These are phyloP conservation scores for Aciculoconidium aculeatum DNA, from an alignment of 805 yeast species.

Conservation along the genomic window DNA sequence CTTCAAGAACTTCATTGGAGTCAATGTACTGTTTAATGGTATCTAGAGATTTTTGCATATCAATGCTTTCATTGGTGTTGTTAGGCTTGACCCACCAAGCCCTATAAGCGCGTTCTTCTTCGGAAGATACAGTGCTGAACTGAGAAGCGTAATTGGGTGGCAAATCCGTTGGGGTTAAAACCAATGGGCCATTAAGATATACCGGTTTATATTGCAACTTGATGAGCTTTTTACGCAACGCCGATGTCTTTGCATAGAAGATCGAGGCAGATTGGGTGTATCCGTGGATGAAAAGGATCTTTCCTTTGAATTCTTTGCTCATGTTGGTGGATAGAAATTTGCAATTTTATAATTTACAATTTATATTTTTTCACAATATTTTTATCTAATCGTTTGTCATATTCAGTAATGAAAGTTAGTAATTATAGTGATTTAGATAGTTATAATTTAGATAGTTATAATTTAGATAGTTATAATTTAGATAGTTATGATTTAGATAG, in stretches of 20 bases:
- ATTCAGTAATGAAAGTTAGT: too few relatives aligned
- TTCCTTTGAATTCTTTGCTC: slow-evolving; percentile 26
- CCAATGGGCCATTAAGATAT: slow-evolving; percentile 75
- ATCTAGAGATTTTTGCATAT: slow-evolving; percentile 47
- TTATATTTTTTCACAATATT: too few relatives aligned
- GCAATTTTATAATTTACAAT: too few relatives aligned
- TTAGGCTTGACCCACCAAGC: slow-evolving; percentile 76
- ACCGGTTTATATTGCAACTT: slow-evolving; percentile 62
- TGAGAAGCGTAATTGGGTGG: slow-evolving; percentile 58
- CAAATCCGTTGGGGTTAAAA: slow-evolving; percentile 60
- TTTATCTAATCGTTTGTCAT: too few relatives aligned
- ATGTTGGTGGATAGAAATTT: too few relatives aligned
- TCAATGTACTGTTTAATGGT: slow-evolving; percentile 45
- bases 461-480: too few relatives aligned
- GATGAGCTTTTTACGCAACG: slow-evolving; percentile 71
- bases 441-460: too few relatives aligned
- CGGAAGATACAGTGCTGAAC: slow-evolving; percentile 37
- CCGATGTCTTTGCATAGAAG: slow-evolving; percentile 86
- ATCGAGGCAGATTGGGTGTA: slow-evolving; percentile 78
- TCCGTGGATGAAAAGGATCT: slow-evolving; percentile 85
- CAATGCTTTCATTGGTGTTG: slow-evolving; percentile 35
- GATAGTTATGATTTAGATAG: too few relatives aligned
- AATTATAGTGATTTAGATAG: neutral
- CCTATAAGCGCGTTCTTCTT: slow-evolving; percentile 30
- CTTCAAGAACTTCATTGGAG: slow-evolving; percentile 43